phyloP scores from a whole-genome alignment of 2,329 filamentous ascomycete species.

The Beauveria rudraprayagi region DNA sequence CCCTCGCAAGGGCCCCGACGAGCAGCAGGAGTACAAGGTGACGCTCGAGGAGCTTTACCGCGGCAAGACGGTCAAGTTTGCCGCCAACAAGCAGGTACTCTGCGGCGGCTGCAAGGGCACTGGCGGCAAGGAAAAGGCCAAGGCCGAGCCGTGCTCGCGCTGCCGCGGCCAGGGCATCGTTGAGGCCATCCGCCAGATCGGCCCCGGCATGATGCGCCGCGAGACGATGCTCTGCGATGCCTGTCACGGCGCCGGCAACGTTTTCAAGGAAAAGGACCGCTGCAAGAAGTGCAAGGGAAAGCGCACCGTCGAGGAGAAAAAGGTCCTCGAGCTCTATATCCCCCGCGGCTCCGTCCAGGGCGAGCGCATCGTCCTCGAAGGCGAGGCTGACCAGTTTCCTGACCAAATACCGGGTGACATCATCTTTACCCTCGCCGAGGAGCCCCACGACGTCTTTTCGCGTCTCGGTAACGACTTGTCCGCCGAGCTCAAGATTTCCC shows the following conservation, averaged over 20 bases:
- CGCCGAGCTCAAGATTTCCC: conserved; percentile 69
- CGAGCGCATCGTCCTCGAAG: conserved; percentile 82
- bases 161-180: conserved; percentile 76
- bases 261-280: conserved; percentile 92
- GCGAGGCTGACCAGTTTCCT: conserved; percentile 88
- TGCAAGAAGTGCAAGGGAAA: conserved; percentile 99
- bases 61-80: conserved; percentile 95
- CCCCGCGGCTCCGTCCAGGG: conserved; percentile 79
- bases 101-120: conserved; percentile 81
- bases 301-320: conserved; percentile 77
- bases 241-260: conserved; percentile 76
- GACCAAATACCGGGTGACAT: conserved; percentile 89
- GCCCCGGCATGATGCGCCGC: conserved; percentile 77
- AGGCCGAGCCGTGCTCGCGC: conserved; percentile 70
- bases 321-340: conserved; percentile 94
- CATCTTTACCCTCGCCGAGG: conserved; percentile 78
- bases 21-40: conserved; percentile 87
- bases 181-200: conserved; percentile 72
- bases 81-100: conserved; percentile 87
- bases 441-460: conserved; percentile 72
- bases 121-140: conserved; percentile 87
- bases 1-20: conserved; percentile 67
- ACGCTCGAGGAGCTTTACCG: conserved; percentile 94
- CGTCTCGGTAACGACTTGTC: conserved; percentile 78
- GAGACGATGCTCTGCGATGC: conserved; percentile 72